Conservation (phyloP, 129 eudicot genomes). For the Pittosporum tobira region DNA sequence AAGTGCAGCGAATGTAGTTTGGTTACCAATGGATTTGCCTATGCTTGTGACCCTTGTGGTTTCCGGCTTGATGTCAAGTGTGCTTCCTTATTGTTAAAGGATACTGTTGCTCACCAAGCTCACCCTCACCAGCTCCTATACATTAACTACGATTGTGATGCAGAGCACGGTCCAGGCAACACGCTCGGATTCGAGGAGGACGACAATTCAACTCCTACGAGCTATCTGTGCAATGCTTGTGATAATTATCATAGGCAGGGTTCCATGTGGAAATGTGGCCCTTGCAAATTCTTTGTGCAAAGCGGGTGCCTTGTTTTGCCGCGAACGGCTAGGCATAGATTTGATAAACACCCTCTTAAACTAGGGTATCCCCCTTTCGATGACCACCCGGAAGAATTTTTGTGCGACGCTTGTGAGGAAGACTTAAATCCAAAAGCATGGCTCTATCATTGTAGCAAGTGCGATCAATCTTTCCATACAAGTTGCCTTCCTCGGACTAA, state of each 20-base stretch:
- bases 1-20: background rate
- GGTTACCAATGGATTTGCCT: background rate
- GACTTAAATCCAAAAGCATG: slow-evolving; percentile 1
- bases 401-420: slow-evolving; percentile 5
- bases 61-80: background rate
- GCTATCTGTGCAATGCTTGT: background rate
- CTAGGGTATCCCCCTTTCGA: background rate
- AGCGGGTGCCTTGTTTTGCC: background rate
- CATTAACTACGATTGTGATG: too few species aligned
- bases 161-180: too few species aligned
- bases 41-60: background rate
- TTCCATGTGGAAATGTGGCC: background rate
- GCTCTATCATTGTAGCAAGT: slow-evolving; percentile 5
- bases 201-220: background rate
- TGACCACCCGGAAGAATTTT: slow-evolving; percentile 6
- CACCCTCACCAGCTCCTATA: slow-evolving; percentile 1
- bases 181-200: too few species aligned
- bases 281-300: background rate
- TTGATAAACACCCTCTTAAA: background rate
- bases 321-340: background rate
- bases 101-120: background rate
- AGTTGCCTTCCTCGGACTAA: background rate
- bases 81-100: background rate
- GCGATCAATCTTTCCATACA: slow-evolving; percentile 9
- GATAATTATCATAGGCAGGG: background rate